Base-by-base conservation (phyloP, 2,329 filamentous ascomycete species). In the Sporothrix humicola region DNA sequence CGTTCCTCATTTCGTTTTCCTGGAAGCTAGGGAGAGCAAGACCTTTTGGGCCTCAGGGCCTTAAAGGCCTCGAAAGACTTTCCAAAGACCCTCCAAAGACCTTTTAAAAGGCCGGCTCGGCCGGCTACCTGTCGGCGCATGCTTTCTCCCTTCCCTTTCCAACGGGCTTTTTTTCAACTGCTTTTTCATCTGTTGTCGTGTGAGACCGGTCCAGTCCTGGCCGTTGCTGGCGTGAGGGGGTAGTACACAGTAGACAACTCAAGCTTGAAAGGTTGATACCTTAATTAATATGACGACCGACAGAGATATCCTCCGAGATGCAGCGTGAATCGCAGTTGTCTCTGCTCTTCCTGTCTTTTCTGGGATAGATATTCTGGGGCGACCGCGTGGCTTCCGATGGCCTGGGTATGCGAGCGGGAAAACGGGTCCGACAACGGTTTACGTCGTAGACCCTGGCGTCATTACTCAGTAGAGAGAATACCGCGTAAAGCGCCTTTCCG, bases 1-100 rank as follows among this genome's bases (percentile, higher is more conserved):
- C 26, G 17, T 56, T 69, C 48, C 48, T 69, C 48, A 69, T 69
- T 69, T 69, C 66, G 46, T 20, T 69, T 50, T 37, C 65, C 26
- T 37, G 66, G 48, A 54, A 56, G 17, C 48, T 17, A 69, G 66
- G 66, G 66, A 69, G 66, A 12, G 26, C 23, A 44, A 52, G 26
- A 42, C 26, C 26, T 54, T 37, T 42, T 63, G 37, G 31, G 8
- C 10, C 12, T 15, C n/a, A n/a, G n/a, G n/a, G n/a, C n/a, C n/a
- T 7, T 17, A 37, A 42, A 2, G 10, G 6, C 10, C 12, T 37
- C 10, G 12, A 37, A 61, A 2, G 10, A 31, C 31, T 10, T 42
- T 37, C 13, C 7, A 7, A 26, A 26, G 23, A 1, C 23, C 23
- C 23, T 26, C 23, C 23, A 26, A 26, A 37, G 31, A 37, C 31